Evolutionary conservation across 495 filamentous ascomycete species (phyloP).

Genomic region (Aspergillus saccharolyticus): DNA sequence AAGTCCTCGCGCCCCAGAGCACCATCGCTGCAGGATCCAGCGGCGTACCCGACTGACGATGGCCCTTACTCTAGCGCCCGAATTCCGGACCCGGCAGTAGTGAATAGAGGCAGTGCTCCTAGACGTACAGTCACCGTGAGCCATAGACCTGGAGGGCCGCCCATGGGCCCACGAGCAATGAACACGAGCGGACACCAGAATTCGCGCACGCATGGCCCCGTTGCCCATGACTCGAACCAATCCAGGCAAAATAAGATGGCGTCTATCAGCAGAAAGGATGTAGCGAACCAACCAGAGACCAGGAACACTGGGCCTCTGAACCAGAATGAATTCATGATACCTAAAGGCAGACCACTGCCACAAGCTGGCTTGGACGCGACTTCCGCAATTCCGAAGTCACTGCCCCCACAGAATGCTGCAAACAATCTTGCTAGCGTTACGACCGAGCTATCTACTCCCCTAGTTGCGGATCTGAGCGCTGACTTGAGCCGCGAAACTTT

Average conservation of each 20-base stretch:
- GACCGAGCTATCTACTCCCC: background rate
- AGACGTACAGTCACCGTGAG: constrained; percentile 31
- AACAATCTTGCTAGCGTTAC: background rate
- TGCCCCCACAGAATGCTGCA: background rate
- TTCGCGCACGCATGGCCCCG: background rate
- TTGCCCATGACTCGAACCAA: background rate
- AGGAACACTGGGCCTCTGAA: background rate
- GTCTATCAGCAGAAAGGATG: background rate
- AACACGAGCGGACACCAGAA: constrained; percentile 14
- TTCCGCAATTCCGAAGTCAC: background rate
- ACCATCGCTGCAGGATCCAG: constrained; percentile 17
- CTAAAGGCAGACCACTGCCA: background rate
- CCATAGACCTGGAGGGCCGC: constrained; percentile 12
- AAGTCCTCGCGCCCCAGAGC: constrained; percentile 18
- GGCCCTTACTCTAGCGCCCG: constrained; percentile 18
- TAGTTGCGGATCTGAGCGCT: constrained; percentile 5
- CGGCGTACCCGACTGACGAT: constrained; percentile 14
- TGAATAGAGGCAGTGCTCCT: constrained; percentile 24
- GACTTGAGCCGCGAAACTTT: constrained; percentile 14
- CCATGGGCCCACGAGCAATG: constrained; percentile 11
- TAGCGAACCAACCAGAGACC: background rate
- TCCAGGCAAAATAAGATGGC: background rate
- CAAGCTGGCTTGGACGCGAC: background rate
- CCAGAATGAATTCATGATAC: background rate
- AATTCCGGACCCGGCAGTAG: constrained; percentile 7